A percentile compares a stretch with the other conserved stretches of the same genome.
These are phyloP conservation scores for Eucalyptus regnans DNA, from an alignment of 345 rosid species.

Conservation along the genomic window DNA sequence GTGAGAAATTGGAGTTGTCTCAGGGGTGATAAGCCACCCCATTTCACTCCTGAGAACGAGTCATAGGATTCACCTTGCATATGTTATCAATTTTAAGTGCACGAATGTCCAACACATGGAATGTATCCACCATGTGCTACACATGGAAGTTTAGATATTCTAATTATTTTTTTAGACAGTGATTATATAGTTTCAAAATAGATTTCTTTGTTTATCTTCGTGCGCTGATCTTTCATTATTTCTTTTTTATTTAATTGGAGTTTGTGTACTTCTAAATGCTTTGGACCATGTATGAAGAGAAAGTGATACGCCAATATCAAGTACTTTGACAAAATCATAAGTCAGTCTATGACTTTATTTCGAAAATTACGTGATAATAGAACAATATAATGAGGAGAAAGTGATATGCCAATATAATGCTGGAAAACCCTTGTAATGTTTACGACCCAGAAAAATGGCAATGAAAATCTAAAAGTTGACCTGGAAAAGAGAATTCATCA, in stretches of 20 bases:
- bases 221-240: background rate
- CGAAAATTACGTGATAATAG: background rate
- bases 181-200: background rate
- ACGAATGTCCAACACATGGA: background rate
- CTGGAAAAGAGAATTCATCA: background rate
- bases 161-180: accelerated
- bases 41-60: background rate
- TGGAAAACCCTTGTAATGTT: background rate
- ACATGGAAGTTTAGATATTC: background rate
- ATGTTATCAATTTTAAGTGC: background rate
- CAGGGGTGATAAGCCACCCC: background rate
- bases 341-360: background rate
- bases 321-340: background rate
- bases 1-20: background rate
- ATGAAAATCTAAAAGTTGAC: background rate
- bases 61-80: background rate
- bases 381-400: too few species aligned
- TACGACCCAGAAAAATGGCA: accelerated
- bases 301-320: background rate
- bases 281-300: background rate
- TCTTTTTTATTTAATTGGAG: background rate
- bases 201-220: background rate
- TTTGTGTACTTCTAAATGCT: background rate
- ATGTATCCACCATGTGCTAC: background rate
- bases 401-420: background rate